Percentiles rank a stretch among this genome's conserved stretches.
Evolutionary conservation across 2,329 filamentous ascomycete species (phyloP).

Genomic region (Pseudocercospora vitis): DNA sequence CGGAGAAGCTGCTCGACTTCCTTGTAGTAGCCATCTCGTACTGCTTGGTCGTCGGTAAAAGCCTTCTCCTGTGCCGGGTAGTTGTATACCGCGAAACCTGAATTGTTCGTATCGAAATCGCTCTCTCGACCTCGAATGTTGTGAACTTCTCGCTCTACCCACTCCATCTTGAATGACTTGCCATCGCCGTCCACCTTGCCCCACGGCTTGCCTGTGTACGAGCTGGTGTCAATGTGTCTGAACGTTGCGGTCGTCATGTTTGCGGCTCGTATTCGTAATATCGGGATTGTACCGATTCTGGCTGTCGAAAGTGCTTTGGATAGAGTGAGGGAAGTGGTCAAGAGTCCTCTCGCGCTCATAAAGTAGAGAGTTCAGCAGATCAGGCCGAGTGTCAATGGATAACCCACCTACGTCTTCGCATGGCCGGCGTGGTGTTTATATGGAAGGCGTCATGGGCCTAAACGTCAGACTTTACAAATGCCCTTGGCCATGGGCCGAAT

Average conservation of each 20-base stretch:
- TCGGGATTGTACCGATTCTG: background rate
- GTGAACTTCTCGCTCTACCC: constrained; percentile 51
- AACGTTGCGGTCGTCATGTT: constrained; percentile 61
- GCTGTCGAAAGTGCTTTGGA: background rate
- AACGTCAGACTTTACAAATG: constrained; percentile 9
- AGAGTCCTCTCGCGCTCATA: background rate
- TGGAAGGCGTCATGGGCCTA: background rate
- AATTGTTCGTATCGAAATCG: constrained; percentile 57
- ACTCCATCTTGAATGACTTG: constrained; percentile 53
- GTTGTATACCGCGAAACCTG: constrained; percentile 59
- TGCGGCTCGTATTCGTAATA: constrained; percentile 17
- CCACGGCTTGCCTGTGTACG: constrained; percentile 57
- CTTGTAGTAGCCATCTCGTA: constrained; percentile 60
- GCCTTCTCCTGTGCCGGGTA: constrained; percentile 54
- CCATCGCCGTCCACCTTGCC: constrained; percentile 63
- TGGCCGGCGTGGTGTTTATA: background rate
- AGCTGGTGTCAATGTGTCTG: constrained; percentile 60
- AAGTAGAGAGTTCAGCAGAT: background rate
- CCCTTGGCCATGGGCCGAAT: constrained; percentile 1
- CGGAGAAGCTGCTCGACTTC: constrained; percentile 61
- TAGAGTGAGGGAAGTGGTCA: background rate
- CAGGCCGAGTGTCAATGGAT: background rate
- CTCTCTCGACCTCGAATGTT: constrained; percentile 55
- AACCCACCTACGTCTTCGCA: background rate
- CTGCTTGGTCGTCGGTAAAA: constrained; percentile 57